Evolutionary conservation across 306 rosid species (phyloP), one percentile per base, ranked within the genome.

Genomic region (Ceratonia siliqua): DNA sequence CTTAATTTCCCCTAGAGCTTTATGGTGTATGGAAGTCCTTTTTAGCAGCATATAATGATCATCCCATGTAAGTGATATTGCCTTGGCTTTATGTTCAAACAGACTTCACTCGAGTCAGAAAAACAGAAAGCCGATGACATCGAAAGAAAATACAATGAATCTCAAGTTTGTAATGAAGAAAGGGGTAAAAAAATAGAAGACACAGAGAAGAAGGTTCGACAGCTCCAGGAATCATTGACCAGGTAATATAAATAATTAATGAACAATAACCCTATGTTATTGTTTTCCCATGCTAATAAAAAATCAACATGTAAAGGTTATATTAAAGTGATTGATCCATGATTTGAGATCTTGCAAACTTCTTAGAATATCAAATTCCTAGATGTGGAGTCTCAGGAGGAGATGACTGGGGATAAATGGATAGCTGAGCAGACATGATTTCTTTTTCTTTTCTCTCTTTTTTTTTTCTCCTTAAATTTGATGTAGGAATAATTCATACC

Each of bases 161-260:
- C 82, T 70, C 90, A 84, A 75, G 79, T 71, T 67, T 74, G 30
- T 3, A 55, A 77, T 49, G 91, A 82, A 82, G 90, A 84, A 78
- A 77, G 43, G 62, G 38, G 61, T 48, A 80, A 80, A 73, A 88
- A 82, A 53, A 81, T 91, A 63, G 93, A 88, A 82, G 97, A 89
- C 55, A 72, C 92, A 6, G 93, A 92, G 77, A 88, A 89, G 82
- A 92, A 88, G 83, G 84, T 28, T 77, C 87, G 72, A 67, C 93
- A 78, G 78, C 90, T 92, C 69, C 96, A 89, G 74, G 96, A 92
- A 86, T 80, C 89, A 66, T 62, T 89, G 77, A 82, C 87, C 84
- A 86, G 96, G 97, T 92, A 87, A 76, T 67, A 67, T 49, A 67
- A 50, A 77, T 74, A 33, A 28, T 33, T 48, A 27, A 56, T 65